These are phyloP conservation scores for Dionaea muscipula DNA, from an alignment of 179 eudicot species.

Conservation along the genomic window DNA sequence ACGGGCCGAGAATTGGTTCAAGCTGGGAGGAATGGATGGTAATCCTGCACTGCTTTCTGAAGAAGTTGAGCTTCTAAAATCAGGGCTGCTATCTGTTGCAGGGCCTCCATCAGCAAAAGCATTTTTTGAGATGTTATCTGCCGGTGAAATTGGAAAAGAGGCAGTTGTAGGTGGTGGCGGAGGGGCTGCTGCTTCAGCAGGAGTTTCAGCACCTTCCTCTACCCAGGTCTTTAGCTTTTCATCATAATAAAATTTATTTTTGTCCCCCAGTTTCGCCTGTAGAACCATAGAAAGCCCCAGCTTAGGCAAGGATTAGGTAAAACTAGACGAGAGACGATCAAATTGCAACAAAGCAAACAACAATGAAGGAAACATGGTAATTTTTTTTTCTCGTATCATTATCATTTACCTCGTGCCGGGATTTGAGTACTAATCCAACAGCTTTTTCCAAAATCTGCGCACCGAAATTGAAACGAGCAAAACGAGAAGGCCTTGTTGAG, in stretches of 20 bases:
- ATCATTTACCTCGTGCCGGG: slow-evolving; percentile 29
- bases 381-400: slow-evolving; percentile 49
- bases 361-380: no score
- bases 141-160: slow-evolving; percentile 38
- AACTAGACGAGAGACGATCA: no score
- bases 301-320: neutral
- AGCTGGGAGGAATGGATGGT: slow-evolving; percentile 59
- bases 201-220: slow-evolving; percentile 82
- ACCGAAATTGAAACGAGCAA: slow-evolving; percentile 52
- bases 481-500: slow-evolving; percentile 35
- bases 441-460: slow-evolving; percentile 63
- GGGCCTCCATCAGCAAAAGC: slow-evolving; percentile 30
- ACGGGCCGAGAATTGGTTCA: slow-evolving; percentile 89
- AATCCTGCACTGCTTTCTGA: slow-evolving; percentile 43
- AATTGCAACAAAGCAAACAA: no score
- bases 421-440: slow-evolving; percentile 56
- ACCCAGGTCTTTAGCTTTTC: slow-evolving; percentile 96
- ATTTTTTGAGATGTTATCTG: slow-evolving; percentile 44
- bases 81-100: slow-evolving; percentile 30
- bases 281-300: neutral
- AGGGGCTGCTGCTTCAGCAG: slow-evolving; percentile 60
- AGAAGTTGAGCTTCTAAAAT: slow-evolving; percentile 27
- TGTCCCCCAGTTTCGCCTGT: slow-evolving; percentile 84
- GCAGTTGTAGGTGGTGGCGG: slow-evolving; percentile 77
- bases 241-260: slow-evolving; percentile 78